phyloP scores from a whole-genome alignment of 495 filamentous ascomycete genomes.

The Massariosphaeria phaeospora region DNA sequence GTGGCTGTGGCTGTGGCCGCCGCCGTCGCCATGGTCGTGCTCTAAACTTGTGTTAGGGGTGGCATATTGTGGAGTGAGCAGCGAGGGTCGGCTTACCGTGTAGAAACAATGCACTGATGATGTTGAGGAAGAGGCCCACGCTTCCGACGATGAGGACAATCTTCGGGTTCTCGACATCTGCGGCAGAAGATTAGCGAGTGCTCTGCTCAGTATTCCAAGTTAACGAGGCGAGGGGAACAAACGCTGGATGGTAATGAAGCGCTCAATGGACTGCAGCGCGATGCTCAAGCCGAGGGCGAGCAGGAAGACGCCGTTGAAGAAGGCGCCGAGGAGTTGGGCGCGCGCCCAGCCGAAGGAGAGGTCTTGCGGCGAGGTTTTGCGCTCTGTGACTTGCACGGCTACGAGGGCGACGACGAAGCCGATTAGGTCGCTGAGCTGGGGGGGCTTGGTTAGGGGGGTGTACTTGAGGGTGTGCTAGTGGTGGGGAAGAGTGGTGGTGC shows the following conservation, averaged over 20 bases:
- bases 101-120: conserved; percentile 28
- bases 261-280: conserved; percentile 31
- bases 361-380: conserved; percentile 36
- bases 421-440: conserved; percentile 33
- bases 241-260: conserved; percentile 42
- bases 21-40: conserved; percentile 28
- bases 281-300: conserved; percentile 33
- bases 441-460: too few relatives aligned
- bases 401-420: conserved; percentile 32
- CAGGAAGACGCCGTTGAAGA: conserved; percentile 38
- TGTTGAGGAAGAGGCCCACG: conserved; percentile 25
- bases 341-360: conserved; percentile 46
- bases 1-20: conserved; percentile 19
- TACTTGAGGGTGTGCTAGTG: neutral
- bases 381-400: conserved; percentile 26
- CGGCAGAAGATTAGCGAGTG: neutral
- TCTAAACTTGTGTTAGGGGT: conserved; percentile 2
- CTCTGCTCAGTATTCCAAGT: neutral
- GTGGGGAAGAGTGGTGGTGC: neutral
- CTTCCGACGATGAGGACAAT: conserved; percentile 37
- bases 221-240: neutral
- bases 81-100: conserved; percentile 14
- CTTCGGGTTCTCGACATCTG: conserved; percentile 28
- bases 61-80: neutral
- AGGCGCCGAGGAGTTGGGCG: conserved; percentile 32